These are phyloP conservation scores for Maudiozyma turicensis DNA, from an alignment of 805 yeast genomes.

Conservation along the genomic window DNA sequence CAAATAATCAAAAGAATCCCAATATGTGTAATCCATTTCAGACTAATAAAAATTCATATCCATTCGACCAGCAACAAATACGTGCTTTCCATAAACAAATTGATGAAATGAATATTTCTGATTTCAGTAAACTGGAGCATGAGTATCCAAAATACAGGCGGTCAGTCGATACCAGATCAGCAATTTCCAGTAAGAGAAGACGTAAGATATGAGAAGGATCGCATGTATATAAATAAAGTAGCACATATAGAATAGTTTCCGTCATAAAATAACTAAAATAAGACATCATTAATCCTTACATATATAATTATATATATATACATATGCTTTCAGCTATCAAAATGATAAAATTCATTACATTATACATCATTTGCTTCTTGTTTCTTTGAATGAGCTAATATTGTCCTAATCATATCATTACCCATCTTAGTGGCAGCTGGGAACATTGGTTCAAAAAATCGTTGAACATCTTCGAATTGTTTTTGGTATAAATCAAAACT, in stretches of 20 bases:
- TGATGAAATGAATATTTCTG: background rate
- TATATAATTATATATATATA: background rate
- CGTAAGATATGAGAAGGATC: too few species aligned
- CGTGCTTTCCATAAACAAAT: background rate
- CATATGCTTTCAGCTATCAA: background rate
- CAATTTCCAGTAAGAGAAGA: background rate
- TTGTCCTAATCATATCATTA: constrained; percentile 86
- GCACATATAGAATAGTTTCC: too few species aligned
- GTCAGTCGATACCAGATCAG: background rate
- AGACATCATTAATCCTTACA: background rate
- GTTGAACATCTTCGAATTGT: constrained; percentile 70
- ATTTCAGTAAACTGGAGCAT: background rate
- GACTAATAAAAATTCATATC: background rate
- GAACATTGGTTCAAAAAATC: constrained; percentile 78
- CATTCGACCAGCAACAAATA: background rate
- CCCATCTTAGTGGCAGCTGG: constrained; percentile 84
- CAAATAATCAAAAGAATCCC: too few species aligned
- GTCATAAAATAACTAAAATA: too few species aligned
- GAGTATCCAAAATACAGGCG: background rate
- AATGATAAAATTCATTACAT: background rate
- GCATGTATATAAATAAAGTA: too few species aligned
- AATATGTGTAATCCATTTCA: too few species aligned
- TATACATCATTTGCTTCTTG: background rate
- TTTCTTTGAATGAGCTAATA: constrained; percentile 33
- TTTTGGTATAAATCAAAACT: constrained; percentile 61